Evolutionary conservation across 2,329 filamentous ascomycete genomes (phyloP).

Genomic region (Alternaria gaisen): DNA sequence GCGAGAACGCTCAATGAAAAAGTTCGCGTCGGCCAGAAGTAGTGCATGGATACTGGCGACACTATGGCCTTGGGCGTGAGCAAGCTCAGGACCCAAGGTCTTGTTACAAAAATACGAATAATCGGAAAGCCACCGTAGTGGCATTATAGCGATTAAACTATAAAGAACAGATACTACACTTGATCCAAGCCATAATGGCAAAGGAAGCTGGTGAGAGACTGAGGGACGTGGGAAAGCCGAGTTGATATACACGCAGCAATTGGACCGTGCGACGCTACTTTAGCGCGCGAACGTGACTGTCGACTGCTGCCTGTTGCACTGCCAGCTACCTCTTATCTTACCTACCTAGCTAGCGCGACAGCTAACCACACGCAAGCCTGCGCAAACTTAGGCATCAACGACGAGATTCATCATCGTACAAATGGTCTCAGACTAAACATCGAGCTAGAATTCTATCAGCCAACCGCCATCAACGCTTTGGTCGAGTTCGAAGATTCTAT

Average conservation of each 20-base stretch:
- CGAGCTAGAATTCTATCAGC: no score
- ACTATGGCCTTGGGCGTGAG: background rate
- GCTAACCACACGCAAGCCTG: no score
- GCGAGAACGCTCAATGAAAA: background rate
- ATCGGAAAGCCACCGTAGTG: background rate
- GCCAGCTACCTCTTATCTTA: no score
- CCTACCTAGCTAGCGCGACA: no score
- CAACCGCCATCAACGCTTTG: no score
- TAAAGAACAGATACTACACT: constrained; percentile 5
- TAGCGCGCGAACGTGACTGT: background rate
- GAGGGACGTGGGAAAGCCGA: background rate
- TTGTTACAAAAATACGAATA: background rate
- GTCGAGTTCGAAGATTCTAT: no score
- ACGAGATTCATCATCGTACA: no score
- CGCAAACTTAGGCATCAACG: no score
- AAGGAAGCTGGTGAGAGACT: background rate
- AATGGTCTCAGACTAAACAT: no score
- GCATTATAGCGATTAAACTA: background rate
- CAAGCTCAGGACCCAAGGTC: background rate
- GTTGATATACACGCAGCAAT: background rate
- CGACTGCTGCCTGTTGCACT: background rate
- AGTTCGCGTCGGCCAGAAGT: background rate
- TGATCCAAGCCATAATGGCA: background rate
- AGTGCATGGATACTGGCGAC: background rate
- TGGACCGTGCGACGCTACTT: background rate